Base-by-base conservation (phyloP, 2,329 filamentous ascomycete species). In the Intubia oerlemansii region DNA sequence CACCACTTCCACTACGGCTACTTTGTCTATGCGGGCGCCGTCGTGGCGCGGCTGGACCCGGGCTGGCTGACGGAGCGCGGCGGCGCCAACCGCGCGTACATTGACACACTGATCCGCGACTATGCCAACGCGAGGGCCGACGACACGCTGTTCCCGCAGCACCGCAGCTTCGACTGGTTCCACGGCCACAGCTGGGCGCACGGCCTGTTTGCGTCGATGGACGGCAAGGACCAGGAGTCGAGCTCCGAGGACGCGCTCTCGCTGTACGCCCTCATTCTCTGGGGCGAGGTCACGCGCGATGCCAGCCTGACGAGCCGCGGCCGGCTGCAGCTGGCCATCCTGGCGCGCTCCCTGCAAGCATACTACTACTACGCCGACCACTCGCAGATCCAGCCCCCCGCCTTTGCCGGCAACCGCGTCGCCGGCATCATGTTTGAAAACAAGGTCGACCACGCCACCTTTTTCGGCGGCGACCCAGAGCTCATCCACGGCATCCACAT, bases 111-210 rank as follows among this genome's bases (percentile, higher is more conserved):
- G 25, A 72, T 88, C 27, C 74, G 88, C 33, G 88, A 98, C 38
- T 51, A 65, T 27, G 74, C 82, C 25, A 92, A 92, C 48, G 72
- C 82, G 0, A 72, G 66, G 39, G 44, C 57, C 3, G 46, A 61
- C 12, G 84, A 92, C 44, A 56, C 60, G 17, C 68, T 68, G 40
- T 95, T 90, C 48, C 84, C 85, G 0, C 72, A 80, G 39, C 84
- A 65, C 35, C 67, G 88, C 27, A 67, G 59, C 32, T 95, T 93
- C 44, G 88, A 95, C 50, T 93, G 81, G 80, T 95, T 73, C 48
- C 71, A 90, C 43, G 88, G 85, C 2, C 88, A 95, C 57, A 82
- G 75, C 33, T 93, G 85, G 81, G 85, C 85, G 3, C 81, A 80
- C 31, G 78, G 78, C 1, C 51, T 85, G 5, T 78, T 68, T 41